Evolutionary conservation across 2,329 filamentous ascomycete species (phyloP).

Genomic region (Ceratocystis lukuohia): DNA sequence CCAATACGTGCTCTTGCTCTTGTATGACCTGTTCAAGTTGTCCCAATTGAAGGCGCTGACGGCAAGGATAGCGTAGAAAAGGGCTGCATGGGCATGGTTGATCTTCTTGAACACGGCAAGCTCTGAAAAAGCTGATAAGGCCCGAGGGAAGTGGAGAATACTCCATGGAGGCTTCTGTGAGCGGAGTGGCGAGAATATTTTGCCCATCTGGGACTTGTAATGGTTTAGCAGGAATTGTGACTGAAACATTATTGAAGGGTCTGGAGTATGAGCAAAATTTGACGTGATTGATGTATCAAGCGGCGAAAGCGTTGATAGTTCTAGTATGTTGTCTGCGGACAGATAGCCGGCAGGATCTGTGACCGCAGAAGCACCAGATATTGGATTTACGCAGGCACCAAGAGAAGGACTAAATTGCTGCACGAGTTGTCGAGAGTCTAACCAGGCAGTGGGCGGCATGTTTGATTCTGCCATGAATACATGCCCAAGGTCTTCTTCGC

Average conservation of each 20-base stretch:
- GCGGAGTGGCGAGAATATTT: slow-evolving; percentile 27
- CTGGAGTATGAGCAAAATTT: neutral
- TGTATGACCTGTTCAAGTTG: slow-evolving; percentile 23
- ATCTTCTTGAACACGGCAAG: slow-evolving; percentile 27
- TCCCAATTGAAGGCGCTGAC: slow-evolving; percentile 30
- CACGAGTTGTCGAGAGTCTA: neutral
- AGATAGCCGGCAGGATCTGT: neutral
- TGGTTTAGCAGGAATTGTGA: slow-evolving; percentile 27
- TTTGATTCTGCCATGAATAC: neutral
- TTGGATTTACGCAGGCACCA: neutral
- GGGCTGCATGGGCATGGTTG: slow-evolving; percentile 27
- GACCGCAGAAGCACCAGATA: neutral
- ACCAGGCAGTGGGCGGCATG: neutral
- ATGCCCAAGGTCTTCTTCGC: neutral
- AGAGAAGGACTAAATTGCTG: neutral
- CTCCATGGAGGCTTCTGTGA: slow-evolving; percentile 32
- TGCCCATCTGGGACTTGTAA: slow-evolving; percentile 28
- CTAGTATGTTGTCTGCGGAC: neutral
- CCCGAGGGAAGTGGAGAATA: slow-evolving; percentile 29
- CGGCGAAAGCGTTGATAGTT: neutral
- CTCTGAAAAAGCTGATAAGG: slow-evolving; percentile 27
- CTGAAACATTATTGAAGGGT: neutral
- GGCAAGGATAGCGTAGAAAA: slow-evolving; percentile 29
- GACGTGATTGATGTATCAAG: neutral
- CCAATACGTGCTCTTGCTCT: slow-evolving; percentile 10